Evolutionary conservation across 805 yeast species (phyloP).

Genomic region (Metschnikowia peoriensis): DNA sequence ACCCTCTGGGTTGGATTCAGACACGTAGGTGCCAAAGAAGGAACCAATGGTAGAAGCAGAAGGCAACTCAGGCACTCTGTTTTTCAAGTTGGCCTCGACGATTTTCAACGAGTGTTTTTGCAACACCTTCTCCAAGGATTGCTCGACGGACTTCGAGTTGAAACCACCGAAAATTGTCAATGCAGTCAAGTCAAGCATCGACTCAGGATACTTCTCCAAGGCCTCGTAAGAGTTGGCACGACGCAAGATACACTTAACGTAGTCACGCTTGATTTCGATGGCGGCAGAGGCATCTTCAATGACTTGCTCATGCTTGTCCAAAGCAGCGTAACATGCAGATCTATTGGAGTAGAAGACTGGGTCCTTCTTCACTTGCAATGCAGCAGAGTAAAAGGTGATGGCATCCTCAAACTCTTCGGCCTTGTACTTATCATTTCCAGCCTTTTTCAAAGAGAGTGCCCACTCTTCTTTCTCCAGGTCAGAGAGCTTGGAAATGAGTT

Average conservation of each 20-base stretch:
- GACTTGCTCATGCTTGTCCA: constrained; percentile 77
- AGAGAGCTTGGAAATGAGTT: constrained; percentile 43
- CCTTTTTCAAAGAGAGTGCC: constrained; percentile 80
- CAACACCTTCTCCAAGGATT: constrained; percentile 82
- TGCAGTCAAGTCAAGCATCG: constrained; percentile 89
- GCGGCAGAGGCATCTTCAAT: constrained; percentile 87
- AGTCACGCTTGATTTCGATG: constrained; percentile 80
- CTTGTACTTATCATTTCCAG: constrained; percentile 82
- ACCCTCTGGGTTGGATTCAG: constrained; percentile 51
- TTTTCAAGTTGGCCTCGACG: constrained; percentile 57
- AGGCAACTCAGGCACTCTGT: constrained; percentile 59
- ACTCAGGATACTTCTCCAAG: constrained; percentile 72
- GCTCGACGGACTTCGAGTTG: constrained; percentile 73
- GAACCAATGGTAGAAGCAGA: constrained; percentile 81
- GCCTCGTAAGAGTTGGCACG: constrained; percentile 91
- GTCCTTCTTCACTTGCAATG: constrained; percentile 72
- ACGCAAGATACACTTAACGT: constrained; percentile 87
- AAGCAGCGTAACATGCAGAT: constrained; percentile 91
- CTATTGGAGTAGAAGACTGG: constrained; percentile 93
- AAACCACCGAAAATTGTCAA: constrained; percentile 83
- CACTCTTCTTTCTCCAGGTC: constrained; percentile 55
- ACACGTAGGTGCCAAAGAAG: constrained; percentile 81
- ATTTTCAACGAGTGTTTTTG: constrained; percentile 73
- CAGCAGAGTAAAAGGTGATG: constrained; percentile 72
- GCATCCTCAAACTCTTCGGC: constrained; percentile 71